Conservation (phyloP, 176 grass and related monocot genomes). For the Alloteropsis semialata region DNA sequence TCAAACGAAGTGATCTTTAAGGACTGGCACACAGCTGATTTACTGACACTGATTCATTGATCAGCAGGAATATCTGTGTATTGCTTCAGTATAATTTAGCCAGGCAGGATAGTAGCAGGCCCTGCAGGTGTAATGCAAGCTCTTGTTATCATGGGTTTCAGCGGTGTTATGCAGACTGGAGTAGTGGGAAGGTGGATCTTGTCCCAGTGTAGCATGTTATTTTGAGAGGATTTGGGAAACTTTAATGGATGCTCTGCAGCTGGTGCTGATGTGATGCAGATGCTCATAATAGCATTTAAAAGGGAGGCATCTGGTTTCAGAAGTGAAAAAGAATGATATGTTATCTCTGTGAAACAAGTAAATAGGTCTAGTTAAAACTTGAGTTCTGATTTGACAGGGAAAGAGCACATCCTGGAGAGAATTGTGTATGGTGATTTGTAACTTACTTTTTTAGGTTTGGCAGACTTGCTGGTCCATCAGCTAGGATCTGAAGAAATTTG, state of each 20-base stretch:
- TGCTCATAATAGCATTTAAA: conserved; percentile 12
- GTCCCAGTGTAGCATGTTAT: conserved; percentile 3
- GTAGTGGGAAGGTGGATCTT: conserved; percentile 17
- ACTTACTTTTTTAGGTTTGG: neutral
- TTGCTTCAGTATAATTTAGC: conserved; percentile 10
- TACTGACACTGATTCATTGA: conserved; percentile 13
- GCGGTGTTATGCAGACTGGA: neutral
- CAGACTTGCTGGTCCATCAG: neutral
- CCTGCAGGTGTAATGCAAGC: neutral
- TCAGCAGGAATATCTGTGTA: conserved; percentile 18
- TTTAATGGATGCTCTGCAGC: neutral
- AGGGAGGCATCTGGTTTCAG: conserved; percentile 1
- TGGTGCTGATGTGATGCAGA: neutral
- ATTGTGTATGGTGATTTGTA: neutral
- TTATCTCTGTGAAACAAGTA: neutral
- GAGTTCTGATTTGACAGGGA: conserved; percentile 10
- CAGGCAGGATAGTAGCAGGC: neutral
- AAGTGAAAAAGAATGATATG: neutral
- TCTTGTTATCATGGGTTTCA: neutral
- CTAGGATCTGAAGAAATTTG: conserved; percentile 3
- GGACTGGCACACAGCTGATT: neutral
- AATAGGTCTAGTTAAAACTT: neutral
- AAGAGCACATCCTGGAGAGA: neutral
- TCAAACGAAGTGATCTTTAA: conserved; percentile 19
- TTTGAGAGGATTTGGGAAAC: neutral